Evolutionary conservation across 2,329 filamentous ascomycete species (phyloP), one percentile per base, ranked within the genome.

Genomic region (Mollisiaceae sp.): DNA sequence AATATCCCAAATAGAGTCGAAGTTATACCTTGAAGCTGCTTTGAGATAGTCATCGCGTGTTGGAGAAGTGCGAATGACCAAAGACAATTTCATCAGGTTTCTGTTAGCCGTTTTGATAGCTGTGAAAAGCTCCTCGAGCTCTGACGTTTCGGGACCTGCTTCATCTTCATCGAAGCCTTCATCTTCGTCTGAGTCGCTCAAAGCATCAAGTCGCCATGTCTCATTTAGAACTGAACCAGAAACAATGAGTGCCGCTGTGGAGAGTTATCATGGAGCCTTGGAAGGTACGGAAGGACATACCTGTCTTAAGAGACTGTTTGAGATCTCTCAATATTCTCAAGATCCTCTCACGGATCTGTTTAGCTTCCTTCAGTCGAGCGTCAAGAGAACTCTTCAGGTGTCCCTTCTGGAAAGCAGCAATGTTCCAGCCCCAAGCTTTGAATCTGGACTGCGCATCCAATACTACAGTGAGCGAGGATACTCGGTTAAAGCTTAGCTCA

Each of bases 21-120:
- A 62, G 2, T 38, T 60, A 35, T 70, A 72, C 20, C 66, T 60
- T 14, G 69, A 65, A 39, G 73, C 72, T 9, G 72, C 70, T 64
- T 73, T 73, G 1, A 71, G 47, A 56, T 73, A 74, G 45, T 74
- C 69, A 52, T 74, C 72, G 1, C 65, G 67, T 35, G 38, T 63
- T 38, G 70, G 67, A 12, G 70, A 69, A n/a, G 62, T 68, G 24
- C 69, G 64, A 45, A 74, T 72, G 4, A 73, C 55, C 32, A 72
- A 67, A 0, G 72, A 72, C 36, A 75, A 59, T 36, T 73, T 71
- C 65, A 75, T 64, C 12, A 75, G 52, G 50, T 60, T 71, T 1
- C 20, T 12, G 50, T 70, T 75, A 0, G 69, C 59, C 18, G 50
- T 39, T 20, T 67, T 59, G 18, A 75, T 73, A 0, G 72, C 65